Percentiles rank a stretch among this genome's conserved stretches.
These are phyloP conservation scores for Apiospora saccharicola DNA, from an alignment of 2,329 filamentous ascomycete genomes.

Conservation along the genomic window DNA sequence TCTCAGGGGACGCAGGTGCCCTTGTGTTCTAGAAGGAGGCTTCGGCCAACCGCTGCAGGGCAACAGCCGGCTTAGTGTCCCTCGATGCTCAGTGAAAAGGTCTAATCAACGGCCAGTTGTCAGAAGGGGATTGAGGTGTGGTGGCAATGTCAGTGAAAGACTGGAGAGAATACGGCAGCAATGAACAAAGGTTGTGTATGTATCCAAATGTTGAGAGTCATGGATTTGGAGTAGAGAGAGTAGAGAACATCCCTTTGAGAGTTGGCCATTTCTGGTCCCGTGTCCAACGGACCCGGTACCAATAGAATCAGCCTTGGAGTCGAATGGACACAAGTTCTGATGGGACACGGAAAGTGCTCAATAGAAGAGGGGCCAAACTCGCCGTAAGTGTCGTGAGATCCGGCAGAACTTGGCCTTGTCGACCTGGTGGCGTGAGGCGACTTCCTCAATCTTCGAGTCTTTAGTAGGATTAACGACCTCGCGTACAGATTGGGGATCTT, in stretches of 20 bases:
- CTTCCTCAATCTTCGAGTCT: slow-evolving; percentile 43
- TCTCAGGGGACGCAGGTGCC: too few relatives aligned
- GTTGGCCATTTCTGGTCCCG: too few relatives aligned
- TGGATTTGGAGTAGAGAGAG: too few relatives aligned
- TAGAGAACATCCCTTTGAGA: too few relatives aligned
- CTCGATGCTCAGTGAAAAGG: slow-evolving; percentile 54
- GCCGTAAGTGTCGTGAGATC: slow-evolving; percentile 39
- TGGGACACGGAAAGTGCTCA: not conserved
- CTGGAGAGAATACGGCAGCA: slow-evolving; percentile 70
- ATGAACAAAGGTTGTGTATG: slow-evolving; percentile 61
- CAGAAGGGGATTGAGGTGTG: slow-evolving; percentile 65
- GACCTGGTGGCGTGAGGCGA: slow-evolving; percentile 49
- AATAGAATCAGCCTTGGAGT: too few relatives aligned
- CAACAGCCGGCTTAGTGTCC: too few relatives aligned
- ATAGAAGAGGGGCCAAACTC: slow-evolving; percentile 11
- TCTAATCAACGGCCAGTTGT: too few relatives aligned
- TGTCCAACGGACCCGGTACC: too few relatives aligned
- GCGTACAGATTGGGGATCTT: slow-evolving; percentile 35
- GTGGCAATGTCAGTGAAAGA: slow-evolving; percentile 38
- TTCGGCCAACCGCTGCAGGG: too few relatives aligned
- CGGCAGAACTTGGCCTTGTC: slow-evolving; percentile 42
- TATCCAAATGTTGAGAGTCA: too few relatives aligned
- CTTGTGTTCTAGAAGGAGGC: too few relatives aligned
- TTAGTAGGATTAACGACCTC: slow-evolving; percentile 55
- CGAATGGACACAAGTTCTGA: too few relatives aligned